These are phyloP conservation scores for Ogataea kodamae DNA, from an alignment of 805 yeast genomes.

Conservation along the genomic window DNA sequence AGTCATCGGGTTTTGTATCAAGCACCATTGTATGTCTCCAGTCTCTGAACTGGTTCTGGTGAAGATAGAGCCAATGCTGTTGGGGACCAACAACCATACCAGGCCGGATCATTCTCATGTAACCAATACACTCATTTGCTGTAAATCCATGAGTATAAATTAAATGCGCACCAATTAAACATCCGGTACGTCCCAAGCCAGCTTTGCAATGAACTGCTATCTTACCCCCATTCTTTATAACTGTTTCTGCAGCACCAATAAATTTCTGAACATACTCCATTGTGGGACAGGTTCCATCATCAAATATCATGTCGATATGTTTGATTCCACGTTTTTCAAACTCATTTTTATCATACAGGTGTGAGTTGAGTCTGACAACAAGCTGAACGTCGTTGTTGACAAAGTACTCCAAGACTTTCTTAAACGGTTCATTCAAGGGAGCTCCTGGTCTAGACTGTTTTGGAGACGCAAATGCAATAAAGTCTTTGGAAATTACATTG, in stretches of 20 bases:
- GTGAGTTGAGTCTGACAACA: constrained; percentile 91
- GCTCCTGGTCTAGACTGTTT: constrained; percentile 58
- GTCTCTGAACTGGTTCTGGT: constrained; percentile 92
- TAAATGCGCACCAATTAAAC: constrained; percentile 94
- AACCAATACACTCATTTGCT: constrained; percentile 94
- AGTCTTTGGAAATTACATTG: constrained; percentile 86
- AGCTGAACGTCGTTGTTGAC: constrained; percentile 69
- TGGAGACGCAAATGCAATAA: constrained; percentile 97
- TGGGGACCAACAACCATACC: constrained; percentile 99
- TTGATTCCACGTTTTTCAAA: constrained; percentile 80
- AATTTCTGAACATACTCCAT: constrained; percentile 89
- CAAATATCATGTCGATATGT: constrained; percentile 94
- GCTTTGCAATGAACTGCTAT: constrained; percentile 99
- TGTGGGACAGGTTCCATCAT: constrained; percentile 97
- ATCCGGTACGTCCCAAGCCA: constrained; percentile 96
- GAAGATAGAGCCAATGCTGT: constrained; percentile 96
- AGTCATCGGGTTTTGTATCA: constrained; percentile 60
- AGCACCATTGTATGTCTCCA: constrained; percentile 92
- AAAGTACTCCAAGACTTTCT: constrained; percentile 77
- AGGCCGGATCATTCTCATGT: constrained; percentile 93
- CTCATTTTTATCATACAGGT: constrained; percentile 78
- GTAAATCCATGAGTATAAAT: constrained; percentile 96
- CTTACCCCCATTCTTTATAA: constrained; percentile 81
- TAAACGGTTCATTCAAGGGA: constrained; percentile 68
- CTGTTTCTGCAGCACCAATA: constrained; percentile 91